Evolutionary conservation across 1,139 yeast genomes (phyloP).

Genomic region (Tardiomyces depauwii): DNA sequence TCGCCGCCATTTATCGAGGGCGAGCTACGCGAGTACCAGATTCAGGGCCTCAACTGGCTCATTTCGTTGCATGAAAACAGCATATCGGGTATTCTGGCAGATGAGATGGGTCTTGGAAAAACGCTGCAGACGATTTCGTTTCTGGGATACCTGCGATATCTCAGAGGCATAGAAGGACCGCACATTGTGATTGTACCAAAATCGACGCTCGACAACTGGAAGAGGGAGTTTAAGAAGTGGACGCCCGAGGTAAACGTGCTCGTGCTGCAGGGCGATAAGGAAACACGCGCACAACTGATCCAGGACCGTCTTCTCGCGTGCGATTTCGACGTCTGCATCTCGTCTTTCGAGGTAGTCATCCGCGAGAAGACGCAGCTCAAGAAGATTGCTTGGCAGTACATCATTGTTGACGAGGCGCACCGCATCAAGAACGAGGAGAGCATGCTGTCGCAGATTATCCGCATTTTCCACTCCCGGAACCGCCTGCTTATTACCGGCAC

Average conservation of each 20-base stretch:
- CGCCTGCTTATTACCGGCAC: slow-evolving; percentile 90
- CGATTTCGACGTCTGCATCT: slow-evolving; percentile 77
- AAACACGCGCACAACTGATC: slow-evolving; percentile 53
- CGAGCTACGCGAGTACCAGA: slow-evolving; percentile 69
- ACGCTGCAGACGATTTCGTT: slow-evolving; percentile 90
- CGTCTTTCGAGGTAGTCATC: slow-evolving; percentile 89
- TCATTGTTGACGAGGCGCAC: slow-evolving; percentile 94
- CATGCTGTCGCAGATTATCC: slow-evolving; percentile 77
- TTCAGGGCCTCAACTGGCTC: slow-evolving; percentile 91
- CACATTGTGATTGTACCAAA: slow-evolving; percentile 89
- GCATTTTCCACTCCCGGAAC: slow-evolving; percentile 75
- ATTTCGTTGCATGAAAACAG: slow-evolving; percentile 73
- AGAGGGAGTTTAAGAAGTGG: slow-evolving; percentile 88
- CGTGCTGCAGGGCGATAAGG: slow-evolving; percentile 81
- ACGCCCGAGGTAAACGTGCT: slow-evolving; percentile 89
- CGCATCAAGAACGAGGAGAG: slow-evolving; percentile 92
- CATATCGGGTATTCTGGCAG: slow-evolving; percentile 86
- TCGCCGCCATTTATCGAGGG: slow-evolving; percentile 59
- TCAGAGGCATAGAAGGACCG: slow-evolving; percentile 77
- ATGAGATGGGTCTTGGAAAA: slow-evolving; percentile 97
- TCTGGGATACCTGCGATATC: slow-evolving; percentile 73
- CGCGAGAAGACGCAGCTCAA: slow-evolving; percentile 73
- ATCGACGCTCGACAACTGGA: slow-evolving; percentile 92
- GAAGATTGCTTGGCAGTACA: slow-evolving; percentile 86
- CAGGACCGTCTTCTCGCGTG: slow-evolving; percentile 51